Conservation (phyloP, 2,329 filamentous ascomycete species). For the Microcyclospora pomicola region DNA sequence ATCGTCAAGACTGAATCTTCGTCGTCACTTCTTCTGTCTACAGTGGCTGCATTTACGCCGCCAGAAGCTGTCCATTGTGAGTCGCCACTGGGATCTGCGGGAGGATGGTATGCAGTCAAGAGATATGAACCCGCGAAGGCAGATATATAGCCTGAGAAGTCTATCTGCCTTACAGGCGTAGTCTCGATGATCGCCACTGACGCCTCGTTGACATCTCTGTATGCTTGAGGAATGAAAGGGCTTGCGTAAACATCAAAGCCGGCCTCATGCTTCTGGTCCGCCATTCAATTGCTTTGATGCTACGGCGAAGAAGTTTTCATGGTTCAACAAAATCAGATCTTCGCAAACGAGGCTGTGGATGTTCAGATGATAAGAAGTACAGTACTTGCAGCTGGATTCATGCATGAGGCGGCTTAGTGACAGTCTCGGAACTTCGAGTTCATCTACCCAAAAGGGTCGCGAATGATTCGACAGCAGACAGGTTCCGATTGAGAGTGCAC, state of each 20-base stretch:
- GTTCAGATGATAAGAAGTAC: background rate
- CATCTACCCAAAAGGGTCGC: too few species aligned
- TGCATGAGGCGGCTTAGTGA: too few species aligned
- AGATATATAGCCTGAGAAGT: conserved; percentile 4
- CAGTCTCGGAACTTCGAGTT: too few species aligned
- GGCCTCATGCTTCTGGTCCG: background rate
- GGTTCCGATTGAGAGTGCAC: too few species aligned
- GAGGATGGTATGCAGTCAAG: background rate
- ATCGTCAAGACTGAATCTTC: too few species aligned
- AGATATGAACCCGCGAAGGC: conserved; percentile 5
- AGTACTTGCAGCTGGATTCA: background rate
- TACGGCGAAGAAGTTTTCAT: too few species aligned
- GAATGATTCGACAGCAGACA: too few species aligned
- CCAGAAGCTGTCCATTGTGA: too few species aligned
- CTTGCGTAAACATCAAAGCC: conserved; percentile 12
- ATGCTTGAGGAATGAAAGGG: conserved; percentile 10
- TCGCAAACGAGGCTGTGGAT: background rate
- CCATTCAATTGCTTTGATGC: too few species aligned
- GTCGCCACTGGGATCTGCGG: background rate
- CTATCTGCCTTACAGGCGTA: conserved; percentile 1
- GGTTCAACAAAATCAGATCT: too few species aligned
- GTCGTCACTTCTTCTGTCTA: too few species aligned
- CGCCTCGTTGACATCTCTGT: conserved; percentile 7
- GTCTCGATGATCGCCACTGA: conserved; percentile 5
- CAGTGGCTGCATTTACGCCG: too few species aligned